Evolutionary conservation across 768 basidiomycete genomes (phyloP).

Genomic region (Mycena leptocephala): DNA sequence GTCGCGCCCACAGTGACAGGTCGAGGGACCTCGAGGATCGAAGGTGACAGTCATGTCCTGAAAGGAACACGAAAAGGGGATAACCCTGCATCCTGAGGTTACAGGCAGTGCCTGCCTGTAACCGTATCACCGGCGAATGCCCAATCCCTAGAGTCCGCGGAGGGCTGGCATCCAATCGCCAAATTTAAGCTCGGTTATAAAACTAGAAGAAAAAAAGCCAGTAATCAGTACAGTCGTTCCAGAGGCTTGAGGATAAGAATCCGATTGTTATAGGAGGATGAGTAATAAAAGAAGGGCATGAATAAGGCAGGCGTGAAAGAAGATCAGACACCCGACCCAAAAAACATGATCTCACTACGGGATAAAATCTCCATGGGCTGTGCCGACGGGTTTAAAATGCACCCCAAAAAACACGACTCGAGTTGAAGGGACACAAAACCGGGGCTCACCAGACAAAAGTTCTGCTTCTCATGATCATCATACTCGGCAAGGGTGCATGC

Average conservation of each 20-base stretch:
- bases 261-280: slow-evolving; percentile 29
- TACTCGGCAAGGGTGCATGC: slow-evolving; percentile 31
- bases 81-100: slow-evolving; percentile 4
- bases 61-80: slow-evolving; percentile 4
- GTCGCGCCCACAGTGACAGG: slow-evolving; percentile 13
- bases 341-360: slow-evolving; percentile 20
- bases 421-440: slow-evolving; percentile 22
- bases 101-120: no score
- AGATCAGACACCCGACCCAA: slow-evolving; percentile 23
- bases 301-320: slow-evolving; percentile 24
- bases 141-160: slow-evolving; percentile 20
- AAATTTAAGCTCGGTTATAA: neutral
- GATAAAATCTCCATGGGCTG: neutral
- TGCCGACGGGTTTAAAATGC: slow-evolving; percentile 12
- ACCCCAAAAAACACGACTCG: slow-evolving; percentile 32
- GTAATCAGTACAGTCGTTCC: slow-evolving; percentile 13
- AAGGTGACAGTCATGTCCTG: slow-evolving; percentile 14
- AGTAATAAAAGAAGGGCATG: slow-evolving; percentile 20
- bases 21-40: neutral
- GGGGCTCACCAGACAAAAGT: slow-evolving; percentile 33
- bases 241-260: slow-evolving; percentile 13
- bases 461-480: slow-evolving; percentile 37
- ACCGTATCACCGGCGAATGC: slow-evolving; percentile 11
- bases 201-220: slow-evolving; percentile 13
- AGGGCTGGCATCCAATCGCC: neutral